Evolutionary conservation across 495 filamentous ascomycete genomes (phyloP), one percentile per base, ranked within the genome.

Genomic region (Talaromyces proteolyticus): DNA sequence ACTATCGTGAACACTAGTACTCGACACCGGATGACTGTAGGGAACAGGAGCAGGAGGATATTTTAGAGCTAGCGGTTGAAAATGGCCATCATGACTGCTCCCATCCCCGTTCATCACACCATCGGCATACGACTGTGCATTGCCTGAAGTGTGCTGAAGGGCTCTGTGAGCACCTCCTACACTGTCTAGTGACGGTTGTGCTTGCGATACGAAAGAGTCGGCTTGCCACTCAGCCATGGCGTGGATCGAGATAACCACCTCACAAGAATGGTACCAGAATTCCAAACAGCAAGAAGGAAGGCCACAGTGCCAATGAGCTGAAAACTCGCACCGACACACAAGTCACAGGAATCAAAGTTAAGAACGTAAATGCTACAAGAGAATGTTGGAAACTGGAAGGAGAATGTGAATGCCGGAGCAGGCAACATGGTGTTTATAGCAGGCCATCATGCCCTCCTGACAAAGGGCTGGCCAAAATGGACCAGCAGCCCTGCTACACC

Each of bases 371-470:
- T 56, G 62, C 51, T 58, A 54, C 61, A 68, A 64, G 70, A 73
- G 67, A 76, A 70, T 67, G 64, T 71, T 63, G 68, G 68, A 63
- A 72, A 72, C 76, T 67, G 53, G 63, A 68, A 74, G 78, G 74
- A 76, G 76, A 80, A 80, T 80, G 78, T 75, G 64, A 51, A 41
- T 49, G 36, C 47, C 47, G 38, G 47, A 75, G 72, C 70, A 70
- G 68, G 58, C 58, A 61, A 52, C 64, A 70, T 69, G 66, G 59
- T 72, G 70, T 74, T 74, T 74, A 76, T 76, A 75, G 63, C 64
- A 57, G 63, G 64, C 57, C 65, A 64, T 65, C 64, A 51, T 55
- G 53, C 14, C 18, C 38, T 49, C 47, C 47, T 41, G 29, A 39
- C 20, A 25, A 49, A 49, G 47, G 47, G 41, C 41, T 44, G 41